Evolutionary conservation across 768 basidiomycete genomes (phyloP), one percentile per base, ranked within the genome.

Genomic region (Lactarius indigo): DNA sequence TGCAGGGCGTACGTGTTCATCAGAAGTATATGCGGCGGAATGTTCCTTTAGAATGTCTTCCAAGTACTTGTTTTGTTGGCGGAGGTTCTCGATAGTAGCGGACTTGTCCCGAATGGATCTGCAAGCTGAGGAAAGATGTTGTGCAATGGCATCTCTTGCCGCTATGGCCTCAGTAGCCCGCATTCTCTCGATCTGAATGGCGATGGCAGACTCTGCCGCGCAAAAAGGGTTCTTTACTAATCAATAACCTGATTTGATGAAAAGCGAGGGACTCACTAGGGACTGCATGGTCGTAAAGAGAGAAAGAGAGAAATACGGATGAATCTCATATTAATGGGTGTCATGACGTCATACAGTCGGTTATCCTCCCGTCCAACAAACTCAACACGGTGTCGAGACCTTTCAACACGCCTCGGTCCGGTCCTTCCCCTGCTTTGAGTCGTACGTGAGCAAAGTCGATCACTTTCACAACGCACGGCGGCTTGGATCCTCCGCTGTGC

Each of bases 381-480:
- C 70, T 71, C 33, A 89, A 75, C 44, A 90, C 74, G 0, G 88
- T 94, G 60, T 86, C 79, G 65, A 98, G 70, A 4, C 95, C 96
- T 39, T 78, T 75, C 69, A 96, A 75, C 20, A 96, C 86, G 0
- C 96, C 90, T 44, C 83, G 76, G 74, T 98, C 96, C 2, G 87
- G 86, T 5, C 95, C 96, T 71, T 85, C 72, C 0, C 90, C 92
- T 0, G 86, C 83, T 8, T 77, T 81, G 15, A 90, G 68, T 28
- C 83, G 79, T 2, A 94, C 90, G 75, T 98, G 96, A 8, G 95
- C 96, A 75, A 99, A 98, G 79, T 99, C 96, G 70, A 98, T 98
- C 69, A 97, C 78, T 70, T 88, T 89, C 66, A 97, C 81, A 17
- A 81, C 79, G 57, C 52, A 68, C 5, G 64, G 64, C 26, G 56